A percentile compares a stretch with the other conserved stretches of the same genome.
Conservation (phyloP, 768 basidiomycete genomes). For the Auricularia sp. region DNA sequence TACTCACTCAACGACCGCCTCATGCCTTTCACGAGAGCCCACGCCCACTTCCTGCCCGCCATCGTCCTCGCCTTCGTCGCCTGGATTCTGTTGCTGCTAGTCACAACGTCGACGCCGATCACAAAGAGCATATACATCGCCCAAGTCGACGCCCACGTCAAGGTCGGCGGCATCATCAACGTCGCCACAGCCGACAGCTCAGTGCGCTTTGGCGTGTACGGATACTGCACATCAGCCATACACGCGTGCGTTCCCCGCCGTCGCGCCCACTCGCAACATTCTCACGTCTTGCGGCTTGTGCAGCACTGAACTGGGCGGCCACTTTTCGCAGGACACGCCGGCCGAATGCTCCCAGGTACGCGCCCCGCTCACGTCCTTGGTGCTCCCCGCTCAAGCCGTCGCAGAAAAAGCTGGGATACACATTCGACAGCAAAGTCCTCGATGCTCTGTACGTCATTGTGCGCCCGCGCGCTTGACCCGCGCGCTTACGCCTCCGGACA, state of each 20-base stretch:
- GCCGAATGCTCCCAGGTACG: background rate
- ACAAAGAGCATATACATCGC: slow-evolving; percentile 47
- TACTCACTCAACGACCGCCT: background rate
- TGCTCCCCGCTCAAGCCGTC: background rate
- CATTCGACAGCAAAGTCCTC: slow-evolving; percentile 40
- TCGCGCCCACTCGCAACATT: background rate
- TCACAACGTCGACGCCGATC: slow-evolving; percentile 52
- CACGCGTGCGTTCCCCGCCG: slow-evolving; percentile 26
- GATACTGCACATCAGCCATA: slow-evolving; percentile 44
- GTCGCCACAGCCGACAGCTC: slow-evolving; percentile 24
- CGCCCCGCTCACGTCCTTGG: background rate
- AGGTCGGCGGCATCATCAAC: slow-evolving; percentile 13
- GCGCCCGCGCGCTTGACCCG: slow-evolving; percentile 9
- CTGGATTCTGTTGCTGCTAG: slow-evolving; percentile 51
- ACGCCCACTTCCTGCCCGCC: slow-evolving; percentile 22
- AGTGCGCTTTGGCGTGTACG: slow-evolving; percentile 52
- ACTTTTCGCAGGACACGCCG: background rate
- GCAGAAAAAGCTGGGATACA: slow-evolving; percentile 39
- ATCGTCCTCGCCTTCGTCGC: slow-evolving; percentile 39
- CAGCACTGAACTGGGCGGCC: background rate
- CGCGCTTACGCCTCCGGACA: slow-evolving; percentile 12
- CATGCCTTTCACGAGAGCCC: slow-evolving; percentile 10
- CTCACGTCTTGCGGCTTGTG: background rate
- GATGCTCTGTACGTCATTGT: slow-evolving; percentile 30
- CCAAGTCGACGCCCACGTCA: slow-evolving; percentile 29